Evolutionary conservation across 805 yeast genomes (phyloP).

Genomic region (Grigorovia transvaalensis): DNA sequence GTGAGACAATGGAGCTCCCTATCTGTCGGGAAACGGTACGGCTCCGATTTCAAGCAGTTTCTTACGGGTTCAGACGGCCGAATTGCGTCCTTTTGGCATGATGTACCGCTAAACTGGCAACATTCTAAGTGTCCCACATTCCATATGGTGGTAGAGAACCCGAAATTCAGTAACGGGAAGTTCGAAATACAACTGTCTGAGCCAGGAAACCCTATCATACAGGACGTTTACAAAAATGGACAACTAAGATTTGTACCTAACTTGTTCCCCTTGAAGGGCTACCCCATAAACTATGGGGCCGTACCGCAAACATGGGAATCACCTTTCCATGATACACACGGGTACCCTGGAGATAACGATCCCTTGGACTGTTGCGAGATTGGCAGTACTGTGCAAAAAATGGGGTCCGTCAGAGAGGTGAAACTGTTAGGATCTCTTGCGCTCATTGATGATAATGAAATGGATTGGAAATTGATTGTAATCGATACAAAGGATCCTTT

Average conservation of each 20-base stretch:
- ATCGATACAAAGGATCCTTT: conserved; percentile 60
- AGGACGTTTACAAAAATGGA: conserved; percentile 61
- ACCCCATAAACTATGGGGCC: conserved; percentile 82
- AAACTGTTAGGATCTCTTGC: conserved; percentile 72
- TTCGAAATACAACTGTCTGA: conserved; percentile 57
- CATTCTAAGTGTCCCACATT: conserved; percentile 29
- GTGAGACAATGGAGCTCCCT: too few relatives aligned
- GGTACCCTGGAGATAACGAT: conserved; percentile 76
- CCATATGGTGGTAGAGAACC: conserved; percentile 65
- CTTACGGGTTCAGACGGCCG: conserved; percentile 33
- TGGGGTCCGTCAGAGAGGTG: conserved; percentile 57
- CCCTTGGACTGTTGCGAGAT: conserved; percentile 93
- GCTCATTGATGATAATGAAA: conserved; percentile 84
- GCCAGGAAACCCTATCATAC: conserved; percentile 66
- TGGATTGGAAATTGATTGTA: conserved; percentile 86
- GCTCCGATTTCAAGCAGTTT: conserved; percentile 34
- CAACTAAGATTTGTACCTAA: conserved; percentile 66
- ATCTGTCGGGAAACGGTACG: conserved; percentile 3
- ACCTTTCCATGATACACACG: conserved; percentile 43
- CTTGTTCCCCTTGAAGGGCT: conserved; percentile 74
- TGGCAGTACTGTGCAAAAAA: conserved; percentile 46
- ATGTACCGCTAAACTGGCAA: conserved; percentile 48
- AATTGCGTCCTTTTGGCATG: conserved; percentile 60
- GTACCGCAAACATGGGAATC: conserved; percentile 97
- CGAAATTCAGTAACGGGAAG: conserved; percentile 76